phyloP scores from a whole-genome alignment of 768 basidiomycete genomes.

The Amyloporia xantha region DNA sequence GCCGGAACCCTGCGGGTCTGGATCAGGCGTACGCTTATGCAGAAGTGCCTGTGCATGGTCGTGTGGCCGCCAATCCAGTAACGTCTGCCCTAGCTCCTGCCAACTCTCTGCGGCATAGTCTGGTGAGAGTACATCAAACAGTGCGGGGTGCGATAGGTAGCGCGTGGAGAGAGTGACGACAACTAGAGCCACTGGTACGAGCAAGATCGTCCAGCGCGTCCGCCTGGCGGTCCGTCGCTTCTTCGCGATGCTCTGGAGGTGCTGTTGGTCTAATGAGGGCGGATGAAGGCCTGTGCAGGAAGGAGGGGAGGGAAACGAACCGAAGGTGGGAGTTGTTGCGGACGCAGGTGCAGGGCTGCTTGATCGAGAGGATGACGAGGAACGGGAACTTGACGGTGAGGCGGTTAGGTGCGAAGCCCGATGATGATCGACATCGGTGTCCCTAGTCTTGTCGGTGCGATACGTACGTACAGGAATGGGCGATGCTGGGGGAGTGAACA shows the following conservation, averaged over 20 bases:
- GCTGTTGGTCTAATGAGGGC: background rate
- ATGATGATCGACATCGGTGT: background rate
- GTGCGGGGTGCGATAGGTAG: conserved; percentile 42
- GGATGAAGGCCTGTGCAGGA: too few relatives aligned
- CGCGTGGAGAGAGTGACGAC: conserved; percentile 47
- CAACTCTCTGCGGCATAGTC: conserved; percentile 7
- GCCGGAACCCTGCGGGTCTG: background rate
- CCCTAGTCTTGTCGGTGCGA: background rate
- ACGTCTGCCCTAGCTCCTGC: conserved; percentile 16
- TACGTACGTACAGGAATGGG: conserved; percentile 16
- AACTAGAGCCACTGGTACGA: conserved; percentile 51
- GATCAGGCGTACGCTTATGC: conserved; percentile 9
- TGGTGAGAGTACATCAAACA: conserved; percentile 35
- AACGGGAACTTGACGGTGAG: background rate
- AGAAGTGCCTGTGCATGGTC: conserved; percentile 30
- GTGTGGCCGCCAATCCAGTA: conserved; percentile 35
- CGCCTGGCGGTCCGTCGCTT: conserved; percentile 42
- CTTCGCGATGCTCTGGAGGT: conserved; percentile 1
- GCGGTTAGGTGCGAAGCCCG: background rate
- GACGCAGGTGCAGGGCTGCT: background rate
- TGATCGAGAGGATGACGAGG: conserved; percentile 1
- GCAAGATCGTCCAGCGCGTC: conserved; percentile 44
- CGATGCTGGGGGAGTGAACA: conserved; percentile 35
- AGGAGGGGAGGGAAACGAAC: conserved; percentile 8
- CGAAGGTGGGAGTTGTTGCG: conserved; percentile 5